A percentile compares a stretch with the other conserved stretches of the same genome.
Conservation (phyloP, 2,329 filamentous ascomycete genomes). For the Apiospora hydei region DNA sequence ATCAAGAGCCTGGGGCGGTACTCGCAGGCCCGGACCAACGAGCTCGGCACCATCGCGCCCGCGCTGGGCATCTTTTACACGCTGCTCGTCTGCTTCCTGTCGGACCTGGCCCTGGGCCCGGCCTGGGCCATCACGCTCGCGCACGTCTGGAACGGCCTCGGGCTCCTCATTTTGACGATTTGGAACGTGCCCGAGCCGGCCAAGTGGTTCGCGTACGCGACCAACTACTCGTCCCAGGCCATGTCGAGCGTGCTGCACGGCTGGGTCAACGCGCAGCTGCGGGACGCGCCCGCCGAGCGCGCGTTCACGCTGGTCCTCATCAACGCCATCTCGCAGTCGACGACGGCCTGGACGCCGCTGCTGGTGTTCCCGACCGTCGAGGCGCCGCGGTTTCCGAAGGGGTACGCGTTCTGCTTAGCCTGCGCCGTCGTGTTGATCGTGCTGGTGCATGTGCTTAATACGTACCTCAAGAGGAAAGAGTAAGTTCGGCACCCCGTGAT, state of each 20-base stretch:
- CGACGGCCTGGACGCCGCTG: conserved; percentile 62
- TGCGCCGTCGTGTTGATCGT: conserved; percentile 29
- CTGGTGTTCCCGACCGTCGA: conserved; percentile 56
- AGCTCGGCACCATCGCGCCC: conserved; percentile 58
- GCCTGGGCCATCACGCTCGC: conserved; percentile 62
- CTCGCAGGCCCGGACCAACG: conserved; percentile 53
- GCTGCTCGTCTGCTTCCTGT: conserved; percentile 59
- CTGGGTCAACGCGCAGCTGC: conserved; percentile 60
- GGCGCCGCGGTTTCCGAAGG: conserved; percentile 49
- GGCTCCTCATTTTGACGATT: conserved; percentile 57
- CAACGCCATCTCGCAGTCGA: conserved; percentile 59
- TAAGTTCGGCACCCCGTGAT: conserved; percentile 27
- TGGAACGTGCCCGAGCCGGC: conserved; percentile 61
- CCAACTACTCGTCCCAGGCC: conserved; percentile 55
- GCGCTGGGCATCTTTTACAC: conserved; percentile 64
- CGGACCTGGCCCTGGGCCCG: conserved; percentile 58
- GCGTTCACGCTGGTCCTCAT: conserved; percentile 58
- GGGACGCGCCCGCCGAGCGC: conserved; percentile 52
- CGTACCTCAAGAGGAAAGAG: conserved; percentile 35
- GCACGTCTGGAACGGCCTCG: conserved; percentile 57
- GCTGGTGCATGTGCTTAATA: conserved; percentile 33
- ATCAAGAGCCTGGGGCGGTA: conserved; percentile 61
- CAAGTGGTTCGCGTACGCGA: conserved; percentile 60
- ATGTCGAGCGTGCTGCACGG: conserved; percentile 63
- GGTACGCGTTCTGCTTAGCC: conserved; percentile 31